Evolutionary conservation across 2,329 filamentous ascomycete genomes (phyloP).

Genomic region (Colletotrichum sp.): DNA sequence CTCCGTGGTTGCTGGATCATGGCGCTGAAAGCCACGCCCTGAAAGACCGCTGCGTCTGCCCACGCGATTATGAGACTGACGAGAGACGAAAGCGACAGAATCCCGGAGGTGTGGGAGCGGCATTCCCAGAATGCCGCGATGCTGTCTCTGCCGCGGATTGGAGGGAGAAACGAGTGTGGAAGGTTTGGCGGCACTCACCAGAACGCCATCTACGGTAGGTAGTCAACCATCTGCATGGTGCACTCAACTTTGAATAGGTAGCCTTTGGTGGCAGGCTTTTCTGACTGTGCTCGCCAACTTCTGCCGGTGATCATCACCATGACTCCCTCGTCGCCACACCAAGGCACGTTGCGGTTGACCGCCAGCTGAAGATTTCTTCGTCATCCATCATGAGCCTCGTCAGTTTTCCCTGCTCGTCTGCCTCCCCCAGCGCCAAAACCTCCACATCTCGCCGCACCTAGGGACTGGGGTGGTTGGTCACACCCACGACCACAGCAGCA

Average conservation of each 20-base stretch:
- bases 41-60: neutral
- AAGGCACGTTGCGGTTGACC: constrained; percentile 2
- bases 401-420: constrained; percentile 9
- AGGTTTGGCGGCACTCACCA: constrained; percentile 7
- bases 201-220: neutral
- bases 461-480: constrained; percentile 11
- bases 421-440: constrained; percentile 8
- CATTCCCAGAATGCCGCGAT: neutral
- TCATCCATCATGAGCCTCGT: constrained; percentile 18
- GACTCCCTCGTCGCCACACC: neutral
- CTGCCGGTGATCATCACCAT: neutral
- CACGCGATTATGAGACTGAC: neutral
- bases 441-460: constrained; percentile 2
- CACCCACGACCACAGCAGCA: constrained; percentile 14
- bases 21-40: neutral
- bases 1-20: neutral
- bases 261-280: neutral
- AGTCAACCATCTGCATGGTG: neutral
- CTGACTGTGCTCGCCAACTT: neutral
- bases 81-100: constrained; percentile 5
- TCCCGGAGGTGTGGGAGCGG: neutral
- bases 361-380: constrained; percentile 1
- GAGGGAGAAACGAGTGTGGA: constrained; percentile 14
- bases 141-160: constrained; percentile 6
- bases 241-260: neutral